These are phyloP conservation scores for Pterocarpus macrocarpus DNA, from an alignment of 306 rosid genomes.

Conservation along the genomic window DNA sequence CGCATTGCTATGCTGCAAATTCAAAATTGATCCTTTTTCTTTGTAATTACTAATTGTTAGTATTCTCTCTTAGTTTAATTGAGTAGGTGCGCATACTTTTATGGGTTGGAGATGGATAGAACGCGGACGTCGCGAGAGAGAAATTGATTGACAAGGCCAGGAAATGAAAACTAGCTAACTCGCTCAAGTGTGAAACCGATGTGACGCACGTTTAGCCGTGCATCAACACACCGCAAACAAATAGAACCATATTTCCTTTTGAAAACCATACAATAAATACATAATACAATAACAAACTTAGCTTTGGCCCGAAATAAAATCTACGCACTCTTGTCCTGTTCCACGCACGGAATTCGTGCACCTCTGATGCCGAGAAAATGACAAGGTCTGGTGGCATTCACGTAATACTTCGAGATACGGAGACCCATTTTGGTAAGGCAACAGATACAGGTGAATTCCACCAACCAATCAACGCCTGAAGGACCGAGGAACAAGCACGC, in stretches of 20 bases:
- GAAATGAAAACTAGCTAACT: not conserved
- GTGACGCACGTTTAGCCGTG: not conserved
- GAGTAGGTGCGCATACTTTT: too few relatives aligned
- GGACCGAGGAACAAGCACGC: too few relatives aligned
- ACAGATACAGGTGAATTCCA: not conserved
- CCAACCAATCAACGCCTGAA: constrained; percentile 53
- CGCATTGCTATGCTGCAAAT: too few relatives aligned
- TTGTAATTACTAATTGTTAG: too few relatives aligned
- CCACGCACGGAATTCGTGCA: not conserved
- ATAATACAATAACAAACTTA: not conserved
- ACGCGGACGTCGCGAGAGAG: too few relatives aligned
- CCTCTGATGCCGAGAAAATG: constrained; percentile 1
- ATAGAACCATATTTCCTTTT: not conserved
- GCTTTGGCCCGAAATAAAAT: not conserved
- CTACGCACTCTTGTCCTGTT: not conserved
- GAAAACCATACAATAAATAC: not conserved
- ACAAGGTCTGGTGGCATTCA: not conserved
- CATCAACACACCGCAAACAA: not conserved
- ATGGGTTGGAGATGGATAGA: too few relatives aligned
- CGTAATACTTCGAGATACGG: not conserved
- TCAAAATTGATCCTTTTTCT: too few relatives aligned
- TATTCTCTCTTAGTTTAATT: too few relatives aligned
- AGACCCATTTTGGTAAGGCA: constrained; percentile 36
- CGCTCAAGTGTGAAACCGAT: not conserved
- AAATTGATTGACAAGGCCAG: not conserved